Evolutionary conservation across 441 rosid genomes (phyloP).

Genomic region (Croton setiger): DNA sequence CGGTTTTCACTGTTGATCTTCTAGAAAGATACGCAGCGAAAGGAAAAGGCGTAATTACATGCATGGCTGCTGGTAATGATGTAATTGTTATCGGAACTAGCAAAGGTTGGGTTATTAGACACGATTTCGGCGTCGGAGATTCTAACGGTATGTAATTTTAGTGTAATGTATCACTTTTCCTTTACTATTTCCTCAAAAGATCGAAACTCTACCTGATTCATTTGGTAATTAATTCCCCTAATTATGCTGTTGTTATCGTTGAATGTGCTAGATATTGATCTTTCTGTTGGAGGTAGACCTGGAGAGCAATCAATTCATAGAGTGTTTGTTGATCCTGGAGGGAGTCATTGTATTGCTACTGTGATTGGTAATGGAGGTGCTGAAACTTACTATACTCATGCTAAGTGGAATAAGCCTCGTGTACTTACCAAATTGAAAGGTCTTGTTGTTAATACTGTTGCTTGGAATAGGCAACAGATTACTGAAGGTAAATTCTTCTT

Average conservation of each 20-base stretch:
- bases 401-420: slow-evolving; percentile 96
- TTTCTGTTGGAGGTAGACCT: slow-evolving; percentile 62
- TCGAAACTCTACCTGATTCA: not conserved
- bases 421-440: slow-evolving; percentile 73
- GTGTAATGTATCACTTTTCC: not conserved
- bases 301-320: slow-evolving; percentile 92
- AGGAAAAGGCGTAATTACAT: slow-evolving; percentile 84
- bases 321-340: slow-evolving; percentile 98
- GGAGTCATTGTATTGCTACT: slow-evolving; percentile 91
- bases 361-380: slow-evolving; percentile 81
- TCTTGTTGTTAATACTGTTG: slow-evolving; percentile 78
- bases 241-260: not conserved
- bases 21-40: slow-evolving; percentile 90
- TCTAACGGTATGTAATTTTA: slow-evolving; percentile 43
- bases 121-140: slow-evolving; percentile 88
- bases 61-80: slow-evolving; percentile 98
- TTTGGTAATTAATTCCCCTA: not conserved
- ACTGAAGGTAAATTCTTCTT: slow-evolving; percentile 60
- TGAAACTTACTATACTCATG: slow-evolving; percentile 88
- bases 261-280: slow-evolving; percentile 72
- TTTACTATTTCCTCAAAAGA: not conserved
- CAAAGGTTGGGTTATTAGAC: slow-evolving; percentile 91
- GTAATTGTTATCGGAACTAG: slow-evolving; percentile 92
- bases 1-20: slow-evolving; percentile 85
- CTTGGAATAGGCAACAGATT: slow-evolving; percentile 95